Conservation (phyloP, 1,284 basidiomycete genomes). For the Inonotus hispidus region DNA sequence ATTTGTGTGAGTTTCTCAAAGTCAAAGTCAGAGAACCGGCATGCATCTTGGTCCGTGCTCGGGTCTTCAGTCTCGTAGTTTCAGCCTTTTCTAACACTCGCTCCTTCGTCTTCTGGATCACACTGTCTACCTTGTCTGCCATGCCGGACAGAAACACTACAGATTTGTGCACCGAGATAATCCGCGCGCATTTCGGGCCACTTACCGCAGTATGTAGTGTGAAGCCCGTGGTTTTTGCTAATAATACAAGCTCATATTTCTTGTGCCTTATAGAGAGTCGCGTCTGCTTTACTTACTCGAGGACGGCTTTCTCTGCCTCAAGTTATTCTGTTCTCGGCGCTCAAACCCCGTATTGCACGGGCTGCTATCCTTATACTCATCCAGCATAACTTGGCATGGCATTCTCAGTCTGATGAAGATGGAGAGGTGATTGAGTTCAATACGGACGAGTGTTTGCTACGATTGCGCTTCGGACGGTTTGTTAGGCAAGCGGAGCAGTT, state of each 20-base stretch:
- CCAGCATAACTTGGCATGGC: conserved; percentile 90
- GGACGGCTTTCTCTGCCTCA: conserved; percentile 76
- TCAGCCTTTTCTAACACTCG: background rate
- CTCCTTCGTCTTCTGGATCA: background rate
- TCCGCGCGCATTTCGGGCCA: conserved; percentile 75
- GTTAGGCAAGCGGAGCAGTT: conserved; percentile 67
- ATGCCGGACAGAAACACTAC: conserved; percentile 74
- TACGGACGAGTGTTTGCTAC: conserved; percentile 70
- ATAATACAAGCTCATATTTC: background rate
- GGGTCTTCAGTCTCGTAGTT: too few relatives aligned
- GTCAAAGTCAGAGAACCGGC: too few relatives aligned
- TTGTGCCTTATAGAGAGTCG: conserved; percentile 63
- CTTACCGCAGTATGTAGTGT: conserved; percentile 58
- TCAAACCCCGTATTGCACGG: conserved; percentile 65
- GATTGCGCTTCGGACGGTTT: conserved; percentile 75
- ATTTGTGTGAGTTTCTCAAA: too few relatives aligned
- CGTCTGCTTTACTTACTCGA: conserved; percentile 75
- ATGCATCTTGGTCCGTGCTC: too few relatives aligned
- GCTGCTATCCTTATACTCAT: conserved; percentile 78
- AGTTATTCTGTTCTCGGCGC: conserved; percentile 61
- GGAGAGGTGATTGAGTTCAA: conserved; percentile 77
- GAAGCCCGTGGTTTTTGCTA: too few relatives aligned
- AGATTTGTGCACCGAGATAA: conserved; percentile 69
- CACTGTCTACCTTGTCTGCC: background rate
- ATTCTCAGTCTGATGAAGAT: conserved; percentile 69